Percentiles rank a stretch among this genome's conserved stretches.
Conservation (phyloP, 2,329 filamentous ascomycete species). For the Lecanosticta acicola region DNA sequence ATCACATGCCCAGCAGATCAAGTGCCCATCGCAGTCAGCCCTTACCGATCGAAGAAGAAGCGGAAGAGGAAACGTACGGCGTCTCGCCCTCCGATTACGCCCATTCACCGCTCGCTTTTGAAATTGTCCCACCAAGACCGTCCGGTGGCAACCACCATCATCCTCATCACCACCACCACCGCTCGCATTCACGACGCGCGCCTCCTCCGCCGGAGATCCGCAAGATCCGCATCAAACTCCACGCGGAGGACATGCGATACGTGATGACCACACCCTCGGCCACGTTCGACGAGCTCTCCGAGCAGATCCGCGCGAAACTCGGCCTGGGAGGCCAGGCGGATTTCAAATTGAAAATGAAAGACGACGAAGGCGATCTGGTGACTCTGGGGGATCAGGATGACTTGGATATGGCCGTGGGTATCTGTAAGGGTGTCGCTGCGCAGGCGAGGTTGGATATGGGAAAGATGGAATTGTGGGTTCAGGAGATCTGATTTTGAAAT, state of each 20-base stretch:
- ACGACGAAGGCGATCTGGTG: slow-evolving; percentile 92
- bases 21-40: slow-evolving; percentile 40
- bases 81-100: slow-evolving; percentile 21
- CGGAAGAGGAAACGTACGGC: slow-evolving; percentile 60
- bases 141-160: slow-evolving; percentile 2
- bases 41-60: slow-evolving; percentile 73
- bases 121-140: slow-evolving; percentile 46
- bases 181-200: slow-evolving; percentile 45
- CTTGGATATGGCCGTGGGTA: slow-evolving; percentile 76
- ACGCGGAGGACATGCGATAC: slow-evolving; percentile 84
- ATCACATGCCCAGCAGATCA: slow-evolving; percentile 29
- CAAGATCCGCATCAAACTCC: slow-evolving; percentile 84
- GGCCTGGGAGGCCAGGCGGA: slow-evolving; percentile 58
- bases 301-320: slow-evolving; percentile 82
- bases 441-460: slow-evolving; percentile 75
- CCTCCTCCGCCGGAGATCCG: slow-evolving; percentile 56
- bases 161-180: slow-evolving; percentile 37
- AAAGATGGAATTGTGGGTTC: slow-evolving; percentile 75
- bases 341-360: slow-evolving; percentile 84
- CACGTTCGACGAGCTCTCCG: slow-evolving; percentile 70
- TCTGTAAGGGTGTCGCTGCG: slow-evolving; percentile 55
- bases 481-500: slow-evolving; percentile 16
- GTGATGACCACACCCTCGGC: slow-evolving; percentile 74
- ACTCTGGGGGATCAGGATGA: slow-evolving; percentile 97
- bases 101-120: slow-evolving; percentile 48